Evolutionary conservation across 441 rosid genomes (phyloP), one percentile per base, ranked within the genome.

Genomic region (Lepidium campestre): DNA sequence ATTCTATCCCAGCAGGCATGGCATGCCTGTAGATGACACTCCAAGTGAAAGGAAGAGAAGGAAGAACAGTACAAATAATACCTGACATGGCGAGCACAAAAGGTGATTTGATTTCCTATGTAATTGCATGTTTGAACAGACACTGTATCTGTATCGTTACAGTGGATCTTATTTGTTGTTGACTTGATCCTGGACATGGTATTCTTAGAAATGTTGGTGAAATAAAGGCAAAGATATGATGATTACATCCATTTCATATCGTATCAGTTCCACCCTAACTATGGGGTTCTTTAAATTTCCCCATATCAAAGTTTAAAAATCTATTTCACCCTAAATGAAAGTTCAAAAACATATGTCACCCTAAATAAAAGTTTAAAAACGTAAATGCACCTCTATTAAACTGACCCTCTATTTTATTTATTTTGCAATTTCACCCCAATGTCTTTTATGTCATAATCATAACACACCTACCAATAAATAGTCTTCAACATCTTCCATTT

Each of bases 81-180:
- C 75, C 77, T 89, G 15, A 83, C 90, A 17, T 92, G 93, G 95
- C 84, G 96, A 78, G 86, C 87, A 40, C 91, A 89, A 73, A 89
- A 89, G 91, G 96, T 89, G 64, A 63, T 52, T 10, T 23, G 2
- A 2, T 59, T 72, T 42, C 20, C 20, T 23, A 27, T 19, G 57
- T 8, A 7, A 1, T n/a, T 48, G 19, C 39, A 40, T 61, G 36
- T 62, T 62, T 34, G 35, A 49, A 15, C 41, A 50, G 11, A 49
- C 36, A 27, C 19, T 49, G 56, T 39, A 39, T 23, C 17, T 40
- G 20, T 25, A 10, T 3, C 6, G 3, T 6, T 25, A 58, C 42
- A 27, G 40, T 25, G 41, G 18, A 20, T 66, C 42, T 50, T 62
- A 37, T 57, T 50, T 73, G 22, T 41, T 59, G 65, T 46, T 72